phyloP scores from a whole-genome alignment of 805 yeast genomes.

The Suhomyces prunicola region DNA sequence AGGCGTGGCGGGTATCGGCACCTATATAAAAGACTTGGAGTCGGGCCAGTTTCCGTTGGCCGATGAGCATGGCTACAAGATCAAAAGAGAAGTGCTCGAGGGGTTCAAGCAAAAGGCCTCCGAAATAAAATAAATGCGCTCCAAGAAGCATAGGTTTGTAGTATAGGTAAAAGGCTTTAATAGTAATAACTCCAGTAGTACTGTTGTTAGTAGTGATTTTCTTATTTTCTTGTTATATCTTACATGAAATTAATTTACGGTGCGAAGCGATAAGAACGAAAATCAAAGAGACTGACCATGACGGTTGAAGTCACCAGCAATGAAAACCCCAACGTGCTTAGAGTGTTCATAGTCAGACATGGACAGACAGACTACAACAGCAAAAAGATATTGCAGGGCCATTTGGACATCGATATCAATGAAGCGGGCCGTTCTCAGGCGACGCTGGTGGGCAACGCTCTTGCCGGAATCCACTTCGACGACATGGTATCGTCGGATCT shows the following conservation, averaged over 20 bases:
- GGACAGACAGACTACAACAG: slow-evolving; percentile 80
- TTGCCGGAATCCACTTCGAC: slow-evolving; percentile 42
- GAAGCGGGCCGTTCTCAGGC: slow-evolving; percentile 63
- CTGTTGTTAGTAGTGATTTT: too few relatives aligned
- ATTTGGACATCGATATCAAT: slow-evolving; percentile 62
- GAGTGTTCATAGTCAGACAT: slow-evolving; percentile 70
- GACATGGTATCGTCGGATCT: slow-evolving; percentile 51
- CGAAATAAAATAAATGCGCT: not conserved
- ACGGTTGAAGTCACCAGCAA: slow-evolving; percentile 22
- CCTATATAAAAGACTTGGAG: slow-evolving; percentile 62
- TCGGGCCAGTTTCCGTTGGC: slow-evolving; percentile 55
- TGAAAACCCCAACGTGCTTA: slow-evolving; percentile 32
- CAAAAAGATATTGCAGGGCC: slow-evolving; percentile 75
- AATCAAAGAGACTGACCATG: slow-evolving; percentile 7
- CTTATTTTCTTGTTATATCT: too few relatives aligned
- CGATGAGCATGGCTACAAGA: slow-evolving; percentile 60
- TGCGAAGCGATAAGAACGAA: too few relatives aligned
- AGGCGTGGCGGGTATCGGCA: slow-evolving; percentile 49
- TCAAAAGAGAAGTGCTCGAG: slow-evolving; percentile 58
- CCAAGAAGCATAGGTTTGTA: too few relatives aligned
- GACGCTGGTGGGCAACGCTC: slow-evolving; percentile 44
- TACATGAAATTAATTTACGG: too few relatives aligned
- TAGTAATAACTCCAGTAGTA: too few relatives aligned
- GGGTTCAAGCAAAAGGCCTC: slow-evolving; percentile 16
- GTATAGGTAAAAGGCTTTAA: too few relatives aligned